phyloP scores from a whole-genome alignment of 129 eudicot species.

The Pseudognaphalium luteoalbum region DNA sequence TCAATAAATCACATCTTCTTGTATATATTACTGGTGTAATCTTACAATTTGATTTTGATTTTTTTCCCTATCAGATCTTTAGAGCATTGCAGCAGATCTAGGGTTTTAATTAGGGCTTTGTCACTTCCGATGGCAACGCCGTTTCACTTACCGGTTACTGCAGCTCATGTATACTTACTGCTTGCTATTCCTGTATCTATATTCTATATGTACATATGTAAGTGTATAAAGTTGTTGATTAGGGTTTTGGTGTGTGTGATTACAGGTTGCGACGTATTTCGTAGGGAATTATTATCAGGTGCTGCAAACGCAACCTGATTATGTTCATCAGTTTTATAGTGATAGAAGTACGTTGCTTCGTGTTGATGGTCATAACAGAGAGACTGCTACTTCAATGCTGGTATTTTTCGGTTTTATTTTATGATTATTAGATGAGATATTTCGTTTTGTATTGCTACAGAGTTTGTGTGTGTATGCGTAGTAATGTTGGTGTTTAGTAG shows the following conservation, averaged over 20 bases:
- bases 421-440: background rate
- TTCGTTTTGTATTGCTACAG: background rate
- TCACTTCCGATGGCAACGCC: constrained; percentile 54
- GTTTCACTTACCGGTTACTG: constrained; percentile 68
- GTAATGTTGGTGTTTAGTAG: background rate
- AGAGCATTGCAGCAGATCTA: constrained; percentile 61
- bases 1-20: background rate
- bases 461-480: background rate
- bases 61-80: constrained; percentile 29
- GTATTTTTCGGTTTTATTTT: constrained; percentile 26
- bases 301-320: constrained; percentile 65
- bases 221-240: background rate
- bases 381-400: constrained; percentile 80
- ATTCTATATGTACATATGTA: background rate
- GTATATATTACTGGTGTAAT: background rate
- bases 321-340: constrained; percentile 71
- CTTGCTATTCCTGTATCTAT: background rate
- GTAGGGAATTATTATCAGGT: constrained; percentile 80
- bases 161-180: constrained; percentile 50
- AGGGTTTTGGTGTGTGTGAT: constrained; percentile 22
- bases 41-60: background rate
- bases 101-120: constrained; percentile 43
- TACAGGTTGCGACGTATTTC: constrained; percentile 74
- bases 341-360: constrained; percentile 80
- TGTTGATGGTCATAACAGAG: constrained; percentile 59